Conservation (phyloP, 345 rosid genomes). For the Triadica sebifera region DNA sequence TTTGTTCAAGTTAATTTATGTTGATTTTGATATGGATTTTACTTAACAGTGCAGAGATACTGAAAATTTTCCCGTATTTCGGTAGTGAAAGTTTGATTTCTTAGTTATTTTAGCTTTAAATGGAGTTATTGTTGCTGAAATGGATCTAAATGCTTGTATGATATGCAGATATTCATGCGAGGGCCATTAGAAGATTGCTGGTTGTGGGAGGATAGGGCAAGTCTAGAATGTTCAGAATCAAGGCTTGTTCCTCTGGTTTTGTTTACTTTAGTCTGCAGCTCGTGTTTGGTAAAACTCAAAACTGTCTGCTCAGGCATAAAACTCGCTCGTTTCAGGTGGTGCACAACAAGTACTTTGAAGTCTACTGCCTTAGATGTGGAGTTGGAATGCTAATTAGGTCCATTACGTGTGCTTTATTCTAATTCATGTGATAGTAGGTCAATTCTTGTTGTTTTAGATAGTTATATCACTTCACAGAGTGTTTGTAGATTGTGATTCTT, state of each 20-base stretch:
- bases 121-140: conserved; percentile 9
- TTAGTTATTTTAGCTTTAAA: neutral
- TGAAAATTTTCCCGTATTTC: neutral
- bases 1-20: conserved; percentile 16
- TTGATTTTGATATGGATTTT: conserved; percentile 13
- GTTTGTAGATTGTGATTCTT: conserved; percentile 24
- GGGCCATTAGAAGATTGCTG: conserved; percentile 28
- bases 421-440: conserved; percentile 27
- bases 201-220: conserved; percentile 22
- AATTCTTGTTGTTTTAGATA: conserved; percentile 41
- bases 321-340: conserved; percentile 21
- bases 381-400: conserved; percentile 39
- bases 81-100: conserved; percentile 8
- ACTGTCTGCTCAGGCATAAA: conserved; percentile 33
- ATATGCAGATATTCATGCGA: conserved; percentile 42
- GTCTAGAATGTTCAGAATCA: conserved; percentile 46
- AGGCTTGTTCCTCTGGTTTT: conserved; percentile 31
- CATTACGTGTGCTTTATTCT: conserved; percentile 20
- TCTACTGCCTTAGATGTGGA: conserved; percentile 27
- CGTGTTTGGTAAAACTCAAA: conserved; percentile 38
- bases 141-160: conserved; percentile 38
- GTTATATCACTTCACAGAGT: conserved; percentile 13
- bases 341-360: conserved; percentile 40
- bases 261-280: conserved; percentile 31
- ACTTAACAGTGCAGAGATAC: conserved; percentile 5